Conservation (phyloP, 768 basidiomycete species). For the Coprinopsis cinerea region DNA sequence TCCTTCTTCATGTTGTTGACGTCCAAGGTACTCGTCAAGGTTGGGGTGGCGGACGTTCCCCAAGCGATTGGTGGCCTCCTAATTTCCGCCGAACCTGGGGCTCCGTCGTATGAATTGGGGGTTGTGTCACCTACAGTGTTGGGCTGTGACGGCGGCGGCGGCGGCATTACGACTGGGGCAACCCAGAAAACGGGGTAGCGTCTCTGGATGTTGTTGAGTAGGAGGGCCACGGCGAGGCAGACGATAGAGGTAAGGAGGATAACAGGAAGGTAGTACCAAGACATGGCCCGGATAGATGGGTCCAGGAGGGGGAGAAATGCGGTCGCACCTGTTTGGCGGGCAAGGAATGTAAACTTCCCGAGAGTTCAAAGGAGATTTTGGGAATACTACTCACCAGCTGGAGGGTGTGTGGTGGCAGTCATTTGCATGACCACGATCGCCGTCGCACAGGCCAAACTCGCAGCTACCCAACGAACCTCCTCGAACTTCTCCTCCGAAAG, state of each 20-base stretch:
- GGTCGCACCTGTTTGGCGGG: slow-evolving; percentile 34
- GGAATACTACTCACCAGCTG: slow-evolving; percentile 33
- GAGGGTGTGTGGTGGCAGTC: slow-evolving; percentile 46
- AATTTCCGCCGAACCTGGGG: no score
- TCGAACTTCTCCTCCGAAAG: slow-evolving; percentile 36
- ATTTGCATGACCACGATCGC: slow-evolving; percentile 49
- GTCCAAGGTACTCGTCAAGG: no score
- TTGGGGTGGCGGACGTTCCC: no score
- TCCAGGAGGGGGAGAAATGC: slow-evolving; percentile 43
- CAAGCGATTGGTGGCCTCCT: no score
- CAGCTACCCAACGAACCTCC: slow-evolving; percentile 42
- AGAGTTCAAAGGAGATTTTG: background rate
- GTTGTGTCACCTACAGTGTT: no score
- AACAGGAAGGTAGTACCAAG: slow-evolving; percentile 49
- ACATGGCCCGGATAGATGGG: slow-evolving; percentile 33
- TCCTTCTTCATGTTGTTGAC: no score
- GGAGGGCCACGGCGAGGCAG: slow-evolving; percentile 37
- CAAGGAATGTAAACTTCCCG: background rate
- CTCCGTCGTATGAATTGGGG: no score
- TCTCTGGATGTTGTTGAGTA: slow-evolving; percentile 47
- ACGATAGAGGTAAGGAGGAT: slow-evolving; percentile 42
- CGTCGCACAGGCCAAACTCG: slow-evolving; percentile 36
- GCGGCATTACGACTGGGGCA: slow-evolving; percentile 8
- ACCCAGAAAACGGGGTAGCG: slow-evolving; percentile 48
- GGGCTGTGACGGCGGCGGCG: background rate